Percentiles rank a stretch among this genome's conserved stretches.
These are phyloP conservation scores for Ploettnerulaceae sp. DNA, from an alignment of 2,329 filamentous ascomycete genomes.

Conservation along the genomic window DNA sequence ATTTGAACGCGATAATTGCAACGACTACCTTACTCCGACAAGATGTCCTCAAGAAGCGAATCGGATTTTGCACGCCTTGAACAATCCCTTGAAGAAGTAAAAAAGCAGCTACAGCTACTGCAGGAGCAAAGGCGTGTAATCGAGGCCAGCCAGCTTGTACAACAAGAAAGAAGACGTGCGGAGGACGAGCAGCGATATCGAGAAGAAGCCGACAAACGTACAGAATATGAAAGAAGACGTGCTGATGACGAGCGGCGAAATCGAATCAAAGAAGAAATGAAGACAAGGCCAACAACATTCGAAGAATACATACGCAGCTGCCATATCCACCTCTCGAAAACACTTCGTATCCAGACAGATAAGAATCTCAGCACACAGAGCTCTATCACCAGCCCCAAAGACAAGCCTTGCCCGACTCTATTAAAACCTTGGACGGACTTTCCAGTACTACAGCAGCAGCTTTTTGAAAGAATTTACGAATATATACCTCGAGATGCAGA, in stretches of 20 bases:
- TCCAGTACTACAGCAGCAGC: conserved; percentile 17
- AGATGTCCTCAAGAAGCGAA: too few species aligned
- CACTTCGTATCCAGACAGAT: conserved; percentile 25
- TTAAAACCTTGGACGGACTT: conserved; percentile 25
- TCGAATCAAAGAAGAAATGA: conserved; percentile 18
- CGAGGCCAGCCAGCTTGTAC: too few species aligned
- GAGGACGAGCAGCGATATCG: too few species aligned
- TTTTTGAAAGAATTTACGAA: conserved; percentile 20
- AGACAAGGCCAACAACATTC: conserved; percentile 21
- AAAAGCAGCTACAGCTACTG: conserved; percentile 6
- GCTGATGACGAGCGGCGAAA: conserved; percentile 18
- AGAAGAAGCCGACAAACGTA: conserved; percentile 5
- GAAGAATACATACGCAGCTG: conserved; percentile 23
- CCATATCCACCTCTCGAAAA: conserved; percentile 22
- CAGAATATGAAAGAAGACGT: conserved; percentile 13
- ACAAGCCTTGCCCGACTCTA: conserved; percentile 22
- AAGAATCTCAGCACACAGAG: conserved; percentile 25
- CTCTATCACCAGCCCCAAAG: conserved; percentile 24
- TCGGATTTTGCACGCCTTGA: too few species aligned
- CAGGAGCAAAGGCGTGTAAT: background rate
- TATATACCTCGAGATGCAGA: conserved; percentile 19
- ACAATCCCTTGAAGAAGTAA: too few species aligned
- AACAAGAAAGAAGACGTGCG: too few species aligned
- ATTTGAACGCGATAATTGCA: too few species aligned
- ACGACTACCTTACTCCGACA: too few species aligned